phyloP scores from a whole-genome alignment of 306 rosid species.

The Glycine tomentella region DNA sequence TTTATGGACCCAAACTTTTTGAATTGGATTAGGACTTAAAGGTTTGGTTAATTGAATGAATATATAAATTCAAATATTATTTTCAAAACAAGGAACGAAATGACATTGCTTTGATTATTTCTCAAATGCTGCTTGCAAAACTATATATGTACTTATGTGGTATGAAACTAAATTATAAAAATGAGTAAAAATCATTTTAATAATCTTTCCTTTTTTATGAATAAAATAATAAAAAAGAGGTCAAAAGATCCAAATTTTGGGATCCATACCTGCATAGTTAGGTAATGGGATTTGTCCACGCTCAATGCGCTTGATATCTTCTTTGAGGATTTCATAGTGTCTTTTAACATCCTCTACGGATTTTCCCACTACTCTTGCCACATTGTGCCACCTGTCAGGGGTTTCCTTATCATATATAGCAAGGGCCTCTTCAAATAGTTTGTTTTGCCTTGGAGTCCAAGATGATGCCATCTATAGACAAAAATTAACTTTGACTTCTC shows the following conservation, averaged over 20 bases:
- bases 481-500: no score
- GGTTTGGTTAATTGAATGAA: not conserved
- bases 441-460: slow-evolving; percentile 76
- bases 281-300: slow-evolving; percentile 70
- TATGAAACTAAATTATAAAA: not conserved
- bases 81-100: not conserved
- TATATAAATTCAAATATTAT: no score
- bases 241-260: slow-evolving; percentile 28
- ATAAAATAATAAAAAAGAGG: not conserved
- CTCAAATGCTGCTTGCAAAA: not conserved
- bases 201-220: no score
- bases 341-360: slow-evolving; percentile 76
- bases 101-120: not conserved
- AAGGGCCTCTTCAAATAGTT: slow-evolving; percentile 75
- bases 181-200: not conserved
- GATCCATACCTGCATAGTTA: slow-evolving; percentile 37
- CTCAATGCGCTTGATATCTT: slow-evolving; percentile 76
- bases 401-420: slow-evolving; percentile 77
- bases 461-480: slow-evolving; percentile 58
- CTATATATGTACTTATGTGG: not conserved
- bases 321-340: slow-evolving; percentile 77
- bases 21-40: not conserved
- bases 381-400: slow-evolving; percentile 83
- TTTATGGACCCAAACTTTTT: not conserved
- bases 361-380: slow-evolving; percentile 74